Evolutionary conservation across 306 rosid genomes (phyloP).

Genomic region (Acacia crassicarpa): DNA sequence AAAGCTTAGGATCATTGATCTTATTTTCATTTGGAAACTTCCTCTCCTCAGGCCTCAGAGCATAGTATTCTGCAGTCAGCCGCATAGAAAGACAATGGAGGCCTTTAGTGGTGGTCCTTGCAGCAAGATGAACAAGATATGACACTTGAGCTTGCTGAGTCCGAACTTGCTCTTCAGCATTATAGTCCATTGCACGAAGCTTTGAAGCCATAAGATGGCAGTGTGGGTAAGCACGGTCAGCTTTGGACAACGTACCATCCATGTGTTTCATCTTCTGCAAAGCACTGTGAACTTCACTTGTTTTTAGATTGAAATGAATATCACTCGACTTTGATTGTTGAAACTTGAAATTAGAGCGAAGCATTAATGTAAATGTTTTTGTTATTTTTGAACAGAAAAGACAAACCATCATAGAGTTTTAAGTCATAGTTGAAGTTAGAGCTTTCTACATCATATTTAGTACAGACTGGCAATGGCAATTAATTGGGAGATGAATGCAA

Average conservation of each 20-base stretch:
- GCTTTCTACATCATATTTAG: slow-evolving; percentile 15
- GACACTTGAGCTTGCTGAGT: slow-evolving; percentile 56
- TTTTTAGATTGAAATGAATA: slow-evolving; percentile 46
- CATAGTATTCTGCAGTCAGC: slow-evolving; percentile 76
- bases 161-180: slow-evolving; percentile 70
- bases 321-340: slow-evolving; percentile 18
- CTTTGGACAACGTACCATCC: slow-evolving; percentile 83
- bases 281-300: slow-evolving; percentile 74
- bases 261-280: slow-evolving; percentile 87
- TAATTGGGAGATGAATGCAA: slow-evolving; percentile 20
- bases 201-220: slow-evolving; percentile 72
- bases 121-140: slow-evolving; percentile 75
- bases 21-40: slow-evolving; percentile 57
- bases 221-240: slow-evolving; percentile 68
- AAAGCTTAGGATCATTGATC: slow-evolving; percentile 59
- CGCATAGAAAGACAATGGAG: slow-evolving; percentile 95
- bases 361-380: slow-evolving; percentile 4
- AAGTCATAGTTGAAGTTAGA: slow-evolving; percentile 1
- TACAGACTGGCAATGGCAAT: background rate
- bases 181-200: slow-evolving; percentile 83
- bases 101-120: slow-evolving; percentile 82
- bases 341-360: slow-evolving; percentile 19
- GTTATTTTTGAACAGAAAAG: slow-evolving; percentile 19
- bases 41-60: slow-evolving; percentile 65
- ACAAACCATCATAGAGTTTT: slow-evolving; percentile 12